phyloP scores from a whole-genome alignment of 768 basidiomycete species.

The Amyloporia xantha region DNA sequence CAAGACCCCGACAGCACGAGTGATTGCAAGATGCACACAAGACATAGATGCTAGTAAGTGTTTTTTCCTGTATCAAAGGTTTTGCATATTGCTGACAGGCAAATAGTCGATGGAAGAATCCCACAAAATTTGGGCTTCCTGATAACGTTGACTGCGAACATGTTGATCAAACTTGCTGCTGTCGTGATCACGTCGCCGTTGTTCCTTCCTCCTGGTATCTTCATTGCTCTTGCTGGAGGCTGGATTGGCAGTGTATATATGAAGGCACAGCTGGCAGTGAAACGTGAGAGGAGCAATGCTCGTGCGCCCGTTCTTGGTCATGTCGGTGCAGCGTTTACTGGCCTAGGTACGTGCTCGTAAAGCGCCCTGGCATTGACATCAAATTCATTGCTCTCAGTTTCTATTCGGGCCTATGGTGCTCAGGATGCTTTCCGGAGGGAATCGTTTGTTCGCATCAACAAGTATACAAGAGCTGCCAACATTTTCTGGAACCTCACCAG shows the following conservation, averaged over 20 bases:
- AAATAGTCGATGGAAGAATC: conserved; percentile 30
- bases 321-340: conserved; percentile 48
- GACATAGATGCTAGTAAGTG: conserved; percentile 42
- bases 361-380: too few relatives aligned
- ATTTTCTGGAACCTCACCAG: conserved; percentile 43
- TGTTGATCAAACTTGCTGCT: conserved; percentile 32
- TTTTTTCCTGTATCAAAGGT: neutral
- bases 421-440: conserved; percentile 37
- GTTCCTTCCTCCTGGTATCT: conserved; percentile 34
- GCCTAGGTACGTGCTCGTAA: conserved; percentile 33
- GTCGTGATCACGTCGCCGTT: conserved; percentile 34
- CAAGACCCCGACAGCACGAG: conserved; percentile 45
- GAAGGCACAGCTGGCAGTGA: conserved; percentile 50
- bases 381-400: conserved; percentile 20
- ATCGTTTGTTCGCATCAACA: conserved; percentile 39
- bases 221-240: conserved; percentile 32
- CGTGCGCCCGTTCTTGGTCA: conserved; percentile 45
- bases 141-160: conserved; percentile 23
- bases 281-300: conserved; percentile 50
- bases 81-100: neutral
- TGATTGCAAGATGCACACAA: conserved; percentile 62
- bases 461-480: conserved; percentile 35
- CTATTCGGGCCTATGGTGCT: conserved; percentile 55
- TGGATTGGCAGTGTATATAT: conserved; percentile 48
- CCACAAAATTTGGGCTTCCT: conserved; percentile 19